phyloP scores from a whole-genome alignment of 768 basidiomycete species.

The Imleria badia region DNA sequence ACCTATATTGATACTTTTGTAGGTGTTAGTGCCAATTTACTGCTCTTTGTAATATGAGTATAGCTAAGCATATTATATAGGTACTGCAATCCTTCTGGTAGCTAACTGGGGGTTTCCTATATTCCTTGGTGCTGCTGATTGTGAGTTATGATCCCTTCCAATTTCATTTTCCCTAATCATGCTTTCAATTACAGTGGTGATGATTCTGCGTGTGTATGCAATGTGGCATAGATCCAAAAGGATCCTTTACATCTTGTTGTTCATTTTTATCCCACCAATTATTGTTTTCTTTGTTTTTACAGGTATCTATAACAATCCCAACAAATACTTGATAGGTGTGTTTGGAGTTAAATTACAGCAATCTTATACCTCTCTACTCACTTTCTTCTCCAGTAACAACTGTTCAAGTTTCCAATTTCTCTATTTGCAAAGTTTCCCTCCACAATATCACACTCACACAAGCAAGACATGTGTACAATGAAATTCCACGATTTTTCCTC shows the following conservation, averaged over 20 bases:
- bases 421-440: neutral
- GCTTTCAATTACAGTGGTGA: slow-evolving; percentile 3
- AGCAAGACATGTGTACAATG: neutral
- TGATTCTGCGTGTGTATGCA: slow-evolving; percentile 16
- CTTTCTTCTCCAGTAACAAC: neutral
- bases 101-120: slow-evolving; percentile 2
- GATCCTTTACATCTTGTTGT: slow-evolving; percentile 1
- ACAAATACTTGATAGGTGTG: slow-evolving; percentile 1
- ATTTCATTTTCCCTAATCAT: neutral
- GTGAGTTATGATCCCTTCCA: neutral
- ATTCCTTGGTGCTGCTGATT: slow-evolving; percentile 10
- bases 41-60: too few relatives aligned
- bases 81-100: neutral
- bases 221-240: slow-evolving; percentile 11
- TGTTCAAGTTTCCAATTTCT: neutral
- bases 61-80: neutral
- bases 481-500: neutral
- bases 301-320: slow-evolving; percentile 7
- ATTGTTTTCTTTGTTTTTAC: neutral
- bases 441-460: too few relatives aligned
- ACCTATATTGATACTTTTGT: neutral
- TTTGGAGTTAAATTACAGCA: neutral
- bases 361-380: too few relatives aligned
- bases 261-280: neutral
- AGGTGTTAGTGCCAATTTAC: slow-evolving; percentile 7